Evolutionary conservation across 2,329 filamentous ascomycete genomes (phyloP).

Genomic region (Cladosporium halotolerans): DNA sequence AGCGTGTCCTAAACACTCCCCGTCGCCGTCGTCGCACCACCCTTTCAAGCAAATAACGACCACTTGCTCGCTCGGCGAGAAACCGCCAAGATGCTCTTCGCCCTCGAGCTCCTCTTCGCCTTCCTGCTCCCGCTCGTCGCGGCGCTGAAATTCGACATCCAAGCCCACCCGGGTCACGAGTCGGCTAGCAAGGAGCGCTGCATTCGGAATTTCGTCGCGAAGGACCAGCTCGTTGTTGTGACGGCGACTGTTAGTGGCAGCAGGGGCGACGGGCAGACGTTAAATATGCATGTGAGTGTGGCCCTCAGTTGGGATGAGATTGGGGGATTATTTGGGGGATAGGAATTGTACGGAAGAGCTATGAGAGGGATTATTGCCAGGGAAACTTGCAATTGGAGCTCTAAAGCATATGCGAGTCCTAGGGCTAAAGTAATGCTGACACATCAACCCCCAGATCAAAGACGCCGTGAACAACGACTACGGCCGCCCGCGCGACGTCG

Average conservation of each 20-base stretch:
- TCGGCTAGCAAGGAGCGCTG: constrained; percentile 69
- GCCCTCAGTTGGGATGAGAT: no score
- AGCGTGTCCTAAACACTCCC: constrained; percentile 4
- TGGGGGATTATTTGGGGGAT: neutral
- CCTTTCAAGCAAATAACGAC: neutral
- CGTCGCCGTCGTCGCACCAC: neutral
- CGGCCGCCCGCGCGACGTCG: constrained; percentile 81
- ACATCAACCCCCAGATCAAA: constrained; percentile 60
- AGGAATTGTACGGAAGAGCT: neutral
- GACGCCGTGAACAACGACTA: constrained; percentile 96
- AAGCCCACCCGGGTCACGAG: constrained; percentile 60
- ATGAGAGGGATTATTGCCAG: neutral
- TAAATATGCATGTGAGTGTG: constrained; percentile 82
- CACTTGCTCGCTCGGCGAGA: neutral
- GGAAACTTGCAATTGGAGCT: neutral
- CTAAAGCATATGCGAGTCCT: no score
- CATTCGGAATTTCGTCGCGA: constrained; percentile 90
- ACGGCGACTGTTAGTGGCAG: constrained; percentile 81
- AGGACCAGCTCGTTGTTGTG: constrained; percentile 90
- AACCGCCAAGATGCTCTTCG: constrained; percentile 7
- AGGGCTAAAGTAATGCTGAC: neutral
- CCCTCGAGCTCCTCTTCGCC: constrained; percentile 33
- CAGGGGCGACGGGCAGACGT: constrained; percentile 83
- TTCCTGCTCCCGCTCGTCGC: constrained; percentile 38
- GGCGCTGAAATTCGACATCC: constrained; percentile 90